Evolutionary conservation across 352 stramenopile genomes (phyloP), one percentile per base, ranked within the genome.

Genomic region (Sclerospora graminicola): DNA sequence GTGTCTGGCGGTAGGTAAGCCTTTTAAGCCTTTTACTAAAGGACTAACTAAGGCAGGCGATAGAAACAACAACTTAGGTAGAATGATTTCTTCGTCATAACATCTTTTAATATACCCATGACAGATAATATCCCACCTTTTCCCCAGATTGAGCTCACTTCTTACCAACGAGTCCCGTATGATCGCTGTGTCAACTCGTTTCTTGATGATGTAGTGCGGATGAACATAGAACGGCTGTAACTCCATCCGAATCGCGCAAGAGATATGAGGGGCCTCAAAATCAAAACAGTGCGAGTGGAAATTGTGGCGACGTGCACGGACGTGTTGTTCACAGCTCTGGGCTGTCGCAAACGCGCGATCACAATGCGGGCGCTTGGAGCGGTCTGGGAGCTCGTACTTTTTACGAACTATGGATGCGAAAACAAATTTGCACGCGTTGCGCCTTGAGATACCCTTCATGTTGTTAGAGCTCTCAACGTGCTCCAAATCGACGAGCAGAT

Each of bases 401-500:
- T 48, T 24, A 21, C 73, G 70, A 20, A 86, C 67, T 1, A 79
- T 46, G 5, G 69, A 74, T 16, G 72, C 69, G 31, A 80, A 68
- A 8, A 73, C 64, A 18, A 56, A 58, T 21, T 85, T 63, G 41
- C 11, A 51, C 46, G 1, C 47, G 48, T 44, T 91, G 72, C 8
- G 63, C 61, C n/a, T 65, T 53, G 5, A 91, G 49, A 34, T 84
- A 91, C 21, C 55, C 51, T 38, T 86, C 55, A 41, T 89, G 77
- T 13, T 82, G 41, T 15, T 60, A 41, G 29, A 91, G 34, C 20
- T 91, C 79, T 13, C 65, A 45, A 1, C 56, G 49, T 2, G 82
- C 93, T 1, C 79, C 73, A 41, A 93, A 89, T 30, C 38, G 41
- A 8, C 79, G 66, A 5, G 69, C 66, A 6, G 84, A 80, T 30